Evolutionary conservation across 768 basidiomycete genomes (phyloP).

Genomic region (Podaxis sp.): DNA sequence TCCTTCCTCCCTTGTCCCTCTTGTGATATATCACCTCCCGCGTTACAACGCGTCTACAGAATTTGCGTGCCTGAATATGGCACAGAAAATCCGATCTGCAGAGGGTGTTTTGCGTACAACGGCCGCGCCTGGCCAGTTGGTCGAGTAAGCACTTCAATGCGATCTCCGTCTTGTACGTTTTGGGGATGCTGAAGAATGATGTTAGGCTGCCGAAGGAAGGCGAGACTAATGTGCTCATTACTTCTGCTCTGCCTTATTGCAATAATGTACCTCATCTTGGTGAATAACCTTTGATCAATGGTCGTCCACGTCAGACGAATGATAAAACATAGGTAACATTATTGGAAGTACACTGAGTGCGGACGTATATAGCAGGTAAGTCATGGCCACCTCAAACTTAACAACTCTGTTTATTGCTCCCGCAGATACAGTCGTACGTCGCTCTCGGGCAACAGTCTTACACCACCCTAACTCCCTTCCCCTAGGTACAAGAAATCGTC

Average conservation of each 20-base stretch:
- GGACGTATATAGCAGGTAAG: slow-evolving; percentile 91
- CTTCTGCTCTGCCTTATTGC: slow-evolving; percentile 93
- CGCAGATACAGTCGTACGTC: slow-evolving; percentile 58
- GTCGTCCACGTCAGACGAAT: not conserved
- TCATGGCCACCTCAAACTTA: not conserved
- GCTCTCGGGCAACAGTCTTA: not conserved
- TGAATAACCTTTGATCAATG: slow-evolving; percentile 24
- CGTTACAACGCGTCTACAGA: not conserved
- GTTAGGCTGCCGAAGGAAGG: slow-evolving; percentile 71
- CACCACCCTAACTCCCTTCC: not conserved
- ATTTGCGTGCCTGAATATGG: slow-evolving; percentile 29
- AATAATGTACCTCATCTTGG: slow-evolving; percentile 98
- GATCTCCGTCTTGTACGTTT: slow-evolving; percentile 12
- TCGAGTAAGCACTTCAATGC: slow-evolving; percentile 35
- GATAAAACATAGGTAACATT: slow-evolving; percentile 59
- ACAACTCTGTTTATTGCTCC: slow-evolving; percentile 1
- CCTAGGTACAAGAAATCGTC: slow-evolving; percentile 72
- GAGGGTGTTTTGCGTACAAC: slow-evolving; percentile 47
- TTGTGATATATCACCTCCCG: not conserved
- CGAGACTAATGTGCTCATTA: slow-evolving; percentile 85
- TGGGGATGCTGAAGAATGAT: not conserved
- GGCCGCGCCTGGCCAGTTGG: slow-evolving; percentile 45
- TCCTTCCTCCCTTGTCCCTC: not conserved
- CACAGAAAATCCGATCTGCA: slow-evolving; percentile 48
- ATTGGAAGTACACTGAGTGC: slow-evolving; percentile 96